Percentiles rank a stretch among this genome's conserved stretches.
Conservation (phyloP, 2,329 filamentous ascomycete genomes). For the Proliferodiscus dingleyae region DNA sequence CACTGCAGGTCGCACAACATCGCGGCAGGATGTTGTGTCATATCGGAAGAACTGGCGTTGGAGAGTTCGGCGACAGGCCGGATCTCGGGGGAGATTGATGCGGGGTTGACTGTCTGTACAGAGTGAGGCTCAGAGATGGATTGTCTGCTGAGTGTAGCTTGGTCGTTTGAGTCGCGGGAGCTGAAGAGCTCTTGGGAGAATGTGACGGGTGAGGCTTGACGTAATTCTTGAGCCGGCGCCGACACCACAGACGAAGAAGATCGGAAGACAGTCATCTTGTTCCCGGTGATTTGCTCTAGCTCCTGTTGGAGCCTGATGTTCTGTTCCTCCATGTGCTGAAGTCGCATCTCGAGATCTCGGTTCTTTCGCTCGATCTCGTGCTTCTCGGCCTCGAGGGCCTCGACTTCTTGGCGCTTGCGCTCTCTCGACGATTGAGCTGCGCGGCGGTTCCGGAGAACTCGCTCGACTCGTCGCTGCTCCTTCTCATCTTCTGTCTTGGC, state of each 20-base stretch:
- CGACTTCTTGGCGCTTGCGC: slow-evolving; percentile 60
- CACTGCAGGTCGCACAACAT: slow-evolving; percentile 99
- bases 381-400: slow-evolving; percentile 68
- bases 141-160: slow-evolving; percentile 19
- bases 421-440: slow-evolving; percentile 96
- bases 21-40: slow-evolving; percentile 99
- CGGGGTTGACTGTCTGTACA: slow-evolving; percentile 53
- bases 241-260: slow-evolving; percentile 40
- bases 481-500: slow-evolving; percentile 99
- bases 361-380: slow-evolving; percentile 65
- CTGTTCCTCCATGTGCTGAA: slow-evolving; percentile 36
- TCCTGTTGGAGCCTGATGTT: slow-evolving; percentile 25
- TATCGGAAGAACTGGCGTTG: slow-evolving; percentile 55
- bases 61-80: slow-evolving; percentile 45
- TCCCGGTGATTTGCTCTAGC: slow-evolving; percentile 24
- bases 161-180: slow-evolving; percentile 33
- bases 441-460: slow-evolving; percentile 91
- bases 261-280: slow-evolving; percentile 34
- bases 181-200: slow-evolving; percentile 56
- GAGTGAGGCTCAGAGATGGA: slow-evolving; percentile 29
- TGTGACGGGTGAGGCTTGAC: slow-evolving; percentile 40
- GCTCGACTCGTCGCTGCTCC: slow-evolving; percentile 94
- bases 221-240: slow-evolving; percentile 38
- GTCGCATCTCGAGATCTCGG: slow-evolving; percentile 60
- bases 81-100: slow-evolving; percentile 55